Percentiles rank a stretch among this genome's conserved stretches.
These are phyloP conservation scores for Linderina pennispora DNA, from an alignment of 192 early-diverging fungal genomes.

Conservation along the genomic window DNA sequence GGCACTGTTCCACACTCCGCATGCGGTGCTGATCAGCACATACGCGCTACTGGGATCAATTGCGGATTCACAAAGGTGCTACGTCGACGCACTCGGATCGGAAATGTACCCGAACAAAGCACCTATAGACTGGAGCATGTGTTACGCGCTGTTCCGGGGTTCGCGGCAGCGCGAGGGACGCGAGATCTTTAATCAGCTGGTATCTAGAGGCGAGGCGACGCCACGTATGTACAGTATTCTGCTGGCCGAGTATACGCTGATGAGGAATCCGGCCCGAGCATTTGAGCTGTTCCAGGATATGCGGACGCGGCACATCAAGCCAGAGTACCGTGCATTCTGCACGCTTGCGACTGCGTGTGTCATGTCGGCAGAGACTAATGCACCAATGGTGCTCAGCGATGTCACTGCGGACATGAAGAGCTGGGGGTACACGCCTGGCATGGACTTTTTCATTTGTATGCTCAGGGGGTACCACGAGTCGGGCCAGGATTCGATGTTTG, in stretches of 20 bases:
- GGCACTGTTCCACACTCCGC: constrained; percentile 1
- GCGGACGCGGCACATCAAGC: constrained; percentile 1
- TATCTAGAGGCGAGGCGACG: constrained; percentile 1
- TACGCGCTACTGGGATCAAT: constrained; percentile 32
- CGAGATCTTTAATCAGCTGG: constrained; percentile 20
- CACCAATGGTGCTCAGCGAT: constrained; percentile 7
- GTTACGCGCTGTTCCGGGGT: constrained; percentile 13
- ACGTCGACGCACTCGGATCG: not conserved
- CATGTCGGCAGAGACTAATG: too few relatives aligned
- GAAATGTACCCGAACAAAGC: not conserved
- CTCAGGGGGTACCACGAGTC: constrained; percentile 28
- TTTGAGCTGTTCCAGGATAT: constrained; percentile 27
- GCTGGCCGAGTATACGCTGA: constrained; percentile 16
- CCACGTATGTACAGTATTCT: constrained; percentile 14
- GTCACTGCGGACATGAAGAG: constrained; percentile 19
- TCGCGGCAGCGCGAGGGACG: constrained; percentile 29
- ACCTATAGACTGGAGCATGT: constrained; percentile 27
- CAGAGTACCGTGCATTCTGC: not conserved
- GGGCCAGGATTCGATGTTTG: constrained; percentile 32
- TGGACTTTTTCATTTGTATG: constrained; percentile 16
- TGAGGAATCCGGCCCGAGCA: constrained; percentile 11
- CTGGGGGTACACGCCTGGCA: constrained; percentile 16
- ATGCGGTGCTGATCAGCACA: constrained; percentile 3
- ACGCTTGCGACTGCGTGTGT: constrained; percentile 16
- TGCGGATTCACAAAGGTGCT: constrained; percentile 22